phyloP scores from a whole-genome alignment of 2,329 filamentous ascomycete species.

The Scopulariopsis brevicaulis region DNA sequence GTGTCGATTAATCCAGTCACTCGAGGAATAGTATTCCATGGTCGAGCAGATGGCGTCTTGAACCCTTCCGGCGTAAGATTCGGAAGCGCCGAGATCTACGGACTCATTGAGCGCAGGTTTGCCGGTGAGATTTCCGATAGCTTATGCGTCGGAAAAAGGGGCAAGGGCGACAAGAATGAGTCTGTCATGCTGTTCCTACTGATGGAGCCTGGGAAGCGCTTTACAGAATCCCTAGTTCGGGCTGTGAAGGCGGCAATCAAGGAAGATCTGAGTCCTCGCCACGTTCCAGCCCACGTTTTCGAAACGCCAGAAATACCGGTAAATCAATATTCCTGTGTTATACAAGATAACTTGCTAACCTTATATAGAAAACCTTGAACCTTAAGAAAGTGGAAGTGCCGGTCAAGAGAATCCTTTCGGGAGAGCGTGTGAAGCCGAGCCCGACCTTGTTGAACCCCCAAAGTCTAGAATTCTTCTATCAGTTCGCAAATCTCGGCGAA shows the following conservation, averaged over 20 bases:
- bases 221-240: conserved; percentile 41
- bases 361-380: conserved; percentile 62
- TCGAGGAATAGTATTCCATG: conserved; percentile 53
- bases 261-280: conserved; percentile 55
- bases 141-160: conserved; percentile 69
- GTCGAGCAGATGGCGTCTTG: conserved; percentile 66
- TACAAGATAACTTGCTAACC: background rate
- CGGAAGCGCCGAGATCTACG: conserved; percentile 71
- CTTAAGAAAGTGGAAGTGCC: conserved; percentile 78
- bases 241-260: conserved; percentile 55
- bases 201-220: conserved; percentile 42
- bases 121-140: conserved; percentile 52
- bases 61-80: conserved; percentile 74
- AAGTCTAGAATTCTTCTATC: conserved; percentile 68
- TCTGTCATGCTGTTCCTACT: conserved; percentile 42
- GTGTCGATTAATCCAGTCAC: conserved; percentile 59
- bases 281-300: conserved; percentile 70
- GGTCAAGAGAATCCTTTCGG: conserved; percentile 75
- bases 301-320: conserved; percentile 74
- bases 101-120: conserved; percentile 58
- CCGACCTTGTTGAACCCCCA: conserved; percentile 68
- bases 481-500: conserved; percentile 39
- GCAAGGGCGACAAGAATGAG: conserved; percentile 44
- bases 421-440: conserved; percentile 60
- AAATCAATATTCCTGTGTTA: conserved; percentile 20